These are phyloP conservation scores for Aaosphaeria pasadenensis DNA, from an alignment of 2,329 filamentous ascomycete species.

Conservation along the genomic window DNA sequence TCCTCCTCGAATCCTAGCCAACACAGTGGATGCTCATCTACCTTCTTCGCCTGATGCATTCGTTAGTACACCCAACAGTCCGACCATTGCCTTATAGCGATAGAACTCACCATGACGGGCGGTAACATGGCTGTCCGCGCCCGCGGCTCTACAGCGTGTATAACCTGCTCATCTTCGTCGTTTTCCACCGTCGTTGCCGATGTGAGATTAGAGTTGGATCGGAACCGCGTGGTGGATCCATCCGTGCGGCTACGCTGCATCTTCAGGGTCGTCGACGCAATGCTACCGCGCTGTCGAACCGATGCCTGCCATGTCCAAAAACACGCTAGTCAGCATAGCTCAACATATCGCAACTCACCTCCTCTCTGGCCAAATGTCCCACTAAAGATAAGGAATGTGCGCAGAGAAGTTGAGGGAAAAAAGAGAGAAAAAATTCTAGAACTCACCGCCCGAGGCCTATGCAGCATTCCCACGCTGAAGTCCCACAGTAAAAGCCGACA, in stretches of 20 bases:
- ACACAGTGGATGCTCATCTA: constrained; percentile 82
- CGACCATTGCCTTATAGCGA: too few species aligned
- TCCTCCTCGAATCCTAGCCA: constrained; percentile 95
- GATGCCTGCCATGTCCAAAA: constrained; percentile 42
- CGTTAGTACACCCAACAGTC: constrained; percentile 1
- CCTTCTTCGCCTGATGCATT: constrained; percentile 64
- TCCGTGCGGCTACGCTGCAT: constrained; percentile 55
- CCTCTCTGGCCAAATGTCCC: too few species aligned
- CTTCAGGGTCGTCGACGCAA: constrained; percentile 48
- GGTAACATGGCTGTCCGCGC: constrained; percentile 81
- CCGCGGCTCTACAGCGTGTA: constrained; percentile 82
- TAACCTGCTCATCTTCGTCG: constrained; percentile 56
- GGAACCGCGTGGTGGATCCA: constrained; percentile 59
- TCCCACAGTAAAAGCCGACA: constrained; percentile 91
- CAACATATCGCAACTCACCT: not conserved
- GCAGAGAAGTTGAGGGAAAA: not conserved
- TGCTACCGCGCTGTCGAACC: constrained; percentile 55
- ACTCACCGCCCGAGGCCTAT: constrained; percentile 80
- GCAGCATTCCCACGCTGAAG: constrained; percentile 95
- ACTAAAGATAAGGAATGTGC: too few species aligned
- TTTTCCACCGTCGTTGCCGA: constrained; percentile 48
- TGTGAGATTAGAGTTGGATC: constrained; percentile 70
- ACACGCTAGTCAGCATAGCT: constrained; percentile 1
- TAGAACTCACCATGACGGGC: constrained; percentile 72
- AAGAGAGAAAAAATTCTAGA: constrained; percentile 6